Conservation (phyloP, 768 basidiomycete genomes). For the Podaxis sp. region DNA sequence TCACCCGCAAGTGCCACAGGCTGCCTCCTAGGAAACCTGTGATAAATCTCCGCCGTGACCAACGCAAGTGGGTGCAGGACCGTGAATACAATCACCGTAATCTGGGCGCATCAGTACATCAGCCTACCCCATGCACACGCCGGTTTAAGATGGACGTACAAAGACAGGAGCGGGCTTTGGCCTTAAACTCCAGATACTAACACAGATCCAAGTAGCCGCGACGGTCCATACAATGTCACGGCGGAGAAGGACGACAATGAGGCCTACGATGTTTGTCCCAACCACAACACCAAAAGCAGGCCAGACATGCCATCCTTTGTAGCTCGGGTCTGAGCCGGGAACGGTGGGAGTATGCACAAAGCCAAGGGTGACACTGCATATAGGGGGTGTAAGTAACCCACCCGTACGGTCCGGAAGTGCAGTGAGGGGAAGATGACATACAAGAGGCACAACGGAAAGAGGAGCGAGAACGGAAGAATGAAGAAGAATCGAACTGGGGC, state of each 20-base stretch:
- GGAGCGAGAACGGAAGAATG: conserved; percentile 48
- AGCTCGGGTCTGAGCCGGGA: conserved; percentile 46
- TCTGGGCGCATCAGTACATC: conserved; percentile 32
- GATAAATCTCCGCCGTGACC: conserved; percentile 43
- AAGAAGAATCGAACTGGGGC: conserved; percentile 79
- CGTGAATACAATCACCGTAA: conserved; percentile 62
- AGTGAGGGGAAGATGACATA: conserved; percentile 29
- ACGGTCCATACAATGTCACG: conserved; percentile 75
- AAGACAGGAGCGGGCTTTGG: conserved; percentile 67
- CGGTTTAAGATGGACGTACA: conserved; percentile 36
- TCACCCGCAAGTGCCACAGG: conserved; percentile 22
- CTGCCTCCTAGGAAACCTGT: conserved; percentile 24
- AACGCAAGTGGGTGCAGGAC: conserved; percentile 63
- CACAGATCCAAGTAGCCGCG: conserved; percentile 71
- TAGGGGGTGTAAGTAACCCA: background rate
- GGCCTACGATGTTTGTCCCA: conserved; percentile 56
- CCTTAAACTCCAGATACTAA: conserved; percentile 56
- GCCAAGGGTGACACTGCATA: conserved; percentile 63
- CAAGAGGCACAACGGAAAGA: conserved; percentile 61
- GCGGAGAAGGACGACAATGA: conserved; percentile 53
- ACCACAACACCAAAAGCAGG: conserved; percentile 70
- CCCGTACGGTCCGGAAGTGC: too few relatives aligned
- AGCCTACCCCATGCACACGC: background rate
- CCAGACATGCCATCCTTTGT: conserved; percentile 64
- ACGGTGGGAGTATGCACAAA: conserved; percentile 50